Percentiles rank a stretch among this genome's conserved stretches.
Conservation (phyloP, 805 yeast species). For the Isabelozyma rhagii region DNA sequence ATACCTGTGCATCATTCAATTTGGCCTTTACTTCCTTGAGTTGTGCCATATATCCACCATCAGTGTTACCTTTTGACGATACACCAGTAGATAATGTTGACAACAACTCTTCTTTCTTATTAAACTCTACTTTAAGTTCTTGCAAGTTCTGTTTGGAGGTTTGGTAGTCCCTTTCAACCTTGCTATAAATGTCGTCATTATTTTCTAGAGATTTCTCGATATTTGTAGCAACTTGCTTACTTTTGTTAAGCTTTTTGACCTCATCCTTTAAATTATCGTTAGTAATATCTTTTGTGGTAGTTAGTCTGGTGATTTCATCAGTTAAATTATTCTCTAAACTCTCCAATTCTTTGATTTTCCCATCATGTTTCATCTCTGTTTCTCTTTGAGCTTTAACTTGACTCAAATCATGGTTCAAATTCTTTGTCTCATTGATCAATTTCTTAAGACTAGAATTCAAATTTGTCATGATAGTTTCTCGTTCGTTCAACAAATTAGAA, state of each 20-base stretch:
- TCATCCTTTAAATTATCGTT: conserved; percentile 59
- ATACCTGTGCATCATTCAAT: conserved; percentile 50
- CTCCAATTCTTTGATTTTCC: conserved; percentile 59
- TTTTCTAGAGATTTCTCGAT: conserved; percentile 29
- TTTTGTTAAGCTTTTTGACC: conserved; percentile 25
- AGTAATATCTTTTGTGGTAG: conserved; percentile 60
- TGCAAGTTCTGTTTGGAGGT: conserved; percentile 42
- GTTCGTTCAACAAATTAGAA: conserved; percentile 39
- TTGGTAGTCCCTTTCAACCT: conserved; percentile 45
- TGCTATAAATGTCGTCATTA: conserved; percentile 34
- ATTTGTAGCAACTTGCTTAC: conserved; percentile 30
- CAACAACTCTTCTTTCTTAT: conserved; percentile 70
- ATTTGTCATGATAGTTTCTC: conserved; percentile 36
- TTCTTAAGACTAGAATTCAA: conserved; percentile 44
- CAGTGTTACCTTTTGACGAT: conserved; percentile 73
- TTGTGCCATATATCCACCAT: conserved; percentile 76
- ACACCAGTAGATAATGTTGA: conserved; percentile 85
- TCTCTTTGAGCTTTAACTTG: conserved; percentile 52
- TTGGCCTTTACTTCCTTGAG: conserved; percentile 58
- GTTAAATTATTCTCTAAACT: conserved; percentile 50
- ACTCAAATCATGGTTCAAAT: conserved; percentile 59
- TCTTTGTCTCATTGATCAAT: conserved; percentile 52
- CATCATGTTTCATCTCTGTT: conserved; percentile 58
- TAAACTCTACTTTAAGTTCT: conserved; percentile 43
- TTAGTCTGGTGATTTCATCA: conserved; percentile 64